Evolutionary conservation across 768 basidiomycete species (phyloP).

Genomic region (Pulveroboletus ravenelii): DNA sequence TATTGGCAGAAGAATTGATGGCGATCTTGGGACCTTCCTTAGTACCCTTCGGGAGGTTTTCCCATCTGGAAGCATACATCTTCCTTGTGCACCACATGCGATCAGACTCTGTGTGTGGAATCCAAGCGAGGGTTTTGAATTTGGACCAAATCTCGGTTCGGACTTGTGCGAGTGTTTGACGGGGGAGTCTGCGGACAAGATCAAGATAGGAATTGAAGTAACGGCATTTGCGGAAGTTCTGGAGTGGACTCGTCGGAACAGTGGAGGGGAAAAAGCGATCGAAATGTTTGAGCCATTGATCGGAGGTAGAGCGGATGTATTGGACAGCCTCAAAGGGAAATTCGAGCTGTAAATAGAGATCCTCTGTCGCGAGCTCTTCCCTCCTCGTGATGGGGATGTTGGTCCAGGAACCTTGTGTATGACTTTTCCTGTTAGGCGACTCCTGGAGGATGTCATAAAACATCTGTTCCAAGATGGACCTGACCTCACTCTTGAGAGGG

Average conservation of each 20-base stretch:
- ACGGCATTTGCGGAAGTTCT: background rate
- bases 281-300: background rate
- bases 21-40: no score
- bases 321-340: background rate
- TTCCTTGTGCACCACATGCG: background rate
- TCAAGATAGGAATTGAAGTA: background rate
- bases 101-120: background rate
- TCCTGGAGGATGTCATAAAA: background rate
- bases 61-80: no score
- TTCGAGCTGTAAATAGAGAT: background rate
- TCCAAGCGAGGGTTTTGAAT: background rate
- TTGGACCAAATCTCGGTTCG: background rate
- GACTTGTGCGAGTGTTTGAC: background rate
- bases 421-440: background rate
- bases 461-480: background rate
- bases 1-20: no score
- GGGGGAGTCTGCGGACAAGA: background rate
- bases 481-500: background rate
- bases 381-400: background rate
- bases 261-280: background rate
- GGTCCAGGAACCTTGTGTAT: background rate
- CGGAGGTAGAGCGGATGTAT: background rate
- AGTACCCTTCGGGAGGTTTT: no score
- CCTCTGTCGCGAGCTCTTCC: background rate
- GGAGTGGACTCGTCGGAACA: background rate